These are phyloP conservation scores for Endotrypanum monterogeii DNA, from an alignment of 208 protist species.

Conservation along the genomic window DNA sequence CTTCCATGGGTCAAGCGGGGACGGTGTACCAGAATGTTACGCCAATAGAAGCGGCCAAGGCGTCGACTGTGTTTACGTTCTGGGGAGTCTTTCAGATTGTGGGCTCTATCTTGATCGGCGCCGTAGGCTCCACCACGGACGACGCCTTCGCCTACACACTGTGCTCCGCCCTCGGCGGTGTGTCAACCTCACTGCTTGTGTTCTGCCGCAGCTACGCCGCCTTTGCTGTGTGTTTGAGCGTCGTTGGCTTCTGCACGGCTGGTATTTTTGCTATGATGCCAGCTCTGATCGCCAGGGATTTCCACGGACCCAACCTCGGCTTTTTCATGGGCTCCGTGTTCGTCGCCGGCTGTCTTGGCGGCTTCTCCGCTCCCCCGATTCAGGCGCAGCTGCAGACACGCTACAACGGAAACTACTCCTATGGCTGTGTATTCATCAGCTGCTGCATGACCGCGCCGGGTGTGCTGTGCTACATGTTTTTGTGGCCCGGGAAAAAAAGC, in stretches of 20 bases:
- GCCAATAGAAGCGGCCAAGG: constrained; percentile 55
- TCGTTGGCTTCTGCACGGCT: constrained; percentile 82
- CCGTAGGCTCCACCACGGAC: constrained; percentile 49
- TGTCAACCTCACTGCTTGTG: constrained; percentile 42
- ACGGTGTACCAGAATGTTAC: constrained; percentile 66
- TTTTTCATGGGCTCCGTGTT: constrained; percentile 81
- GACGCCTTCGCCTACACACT: constrained; percentile 65
- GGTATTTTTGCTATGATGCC: constrained; percentile 87
- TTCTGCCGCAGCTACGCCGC: constrained; percentile 73
- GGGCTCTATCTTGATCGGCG: constrained; percentile 67
- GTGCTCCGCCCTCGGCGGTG: constrained; percentile 51
- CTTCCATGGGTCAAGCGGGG: constrained; percentile 66
- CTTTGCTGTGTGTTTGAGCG: constrained; percentile 54
- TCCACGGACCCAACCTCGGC: constrained; percentile 81
- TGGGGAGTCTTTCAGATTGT: constrained; percentile 78
- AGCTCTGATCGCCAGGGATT: constrained; percentile 58
- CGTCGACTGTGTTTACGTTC: constrained; percentile 77
- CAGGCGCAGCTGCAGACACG: constrained; percentile 63
- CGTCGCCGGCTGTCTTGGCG: constrained; percentile 68
- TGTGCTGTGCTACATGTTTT: constrained; percentile 59
- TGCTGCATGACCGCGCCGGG: constrained; percentile 58
- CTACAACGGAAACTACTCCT: constrained; percentile 77
- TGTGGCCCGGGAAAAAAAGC: constrained; percentile 64
- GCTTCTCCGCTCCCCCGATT: constrained; percentile 76
- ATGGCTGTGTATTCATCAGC: constrained; percentile 81